A percentile compares a stretch with the other conserved stretches of the same genome.
Conservation (phyloP, 1,139 yeast genomes). For the Blastobotrys ciferrii region DNA sequence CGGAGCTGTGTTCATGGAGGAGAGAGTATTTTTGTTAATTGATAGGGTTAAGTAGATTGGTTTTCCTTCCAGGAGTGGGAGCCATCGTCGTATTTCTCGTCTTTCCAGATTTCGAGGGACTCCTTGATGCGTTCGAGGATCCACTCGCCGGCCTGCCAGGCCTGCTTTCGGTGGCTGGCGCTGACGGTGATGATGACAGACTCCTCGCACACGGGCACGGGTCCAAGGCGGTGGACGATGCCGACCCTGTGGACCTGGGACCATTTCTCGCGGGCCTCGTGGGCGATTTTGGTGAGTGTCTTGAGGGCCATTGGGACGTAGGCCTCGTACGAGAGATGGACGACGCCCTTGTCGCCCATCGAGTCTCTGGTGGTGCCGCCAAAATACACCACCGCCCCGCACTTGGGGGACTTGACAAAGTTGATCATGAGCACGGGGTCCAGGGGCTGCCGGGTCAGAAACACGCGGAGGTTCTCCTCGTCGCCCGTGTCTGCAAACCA, state of each 20-base stretch:
- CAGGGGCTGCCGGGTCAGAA: constrained; percentile 1
- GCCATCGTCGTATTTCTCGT: constrained; percentile 44
- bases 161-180: constrained; percentile 47
- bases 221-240: constrained; percentile 46
- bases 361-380: constrained; percentile 49
- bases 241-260: constrained; percentile 35
- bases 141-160: constrained; percentile 47
- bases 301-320: constrained; percentile 42
- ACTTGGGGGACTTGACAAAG: constrained; percentile 35
- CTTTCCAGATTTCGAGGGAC: constrained; percentile 49
- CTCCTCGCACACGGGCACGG: constrained; percentile 48
- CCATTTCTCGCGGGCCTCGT: constrained; percentile 35
- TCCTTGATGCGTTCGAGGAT: constrained; percentile 45
- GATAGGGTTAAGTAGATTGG: not conserved
- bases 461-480: constrained; percentile 6
- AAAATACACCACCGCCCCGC: constrained; percentile 49
- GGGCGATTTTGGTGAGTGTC: constrained; percentile 39
- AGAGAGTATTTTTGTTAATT: too few relatives aligned
- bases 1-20: too few relatives aligned
- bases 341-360: constrained; percentile 42
- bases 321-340: constrained; percentile 43
- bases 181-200: constrained; percentile 46
- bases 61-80: constrained; percentile 41
- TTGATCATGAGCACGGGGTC: constrained; percentile 18
- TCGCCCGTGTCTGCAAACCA: constrained; percentile 4